Percentiles rank a stretch among this genome's conserved stretches.
These are phyloP conservation scores for Fagopyrum esculentum DNA, from an alignment of 148 eudicot species.

Conservation along the genomic window DNA sequence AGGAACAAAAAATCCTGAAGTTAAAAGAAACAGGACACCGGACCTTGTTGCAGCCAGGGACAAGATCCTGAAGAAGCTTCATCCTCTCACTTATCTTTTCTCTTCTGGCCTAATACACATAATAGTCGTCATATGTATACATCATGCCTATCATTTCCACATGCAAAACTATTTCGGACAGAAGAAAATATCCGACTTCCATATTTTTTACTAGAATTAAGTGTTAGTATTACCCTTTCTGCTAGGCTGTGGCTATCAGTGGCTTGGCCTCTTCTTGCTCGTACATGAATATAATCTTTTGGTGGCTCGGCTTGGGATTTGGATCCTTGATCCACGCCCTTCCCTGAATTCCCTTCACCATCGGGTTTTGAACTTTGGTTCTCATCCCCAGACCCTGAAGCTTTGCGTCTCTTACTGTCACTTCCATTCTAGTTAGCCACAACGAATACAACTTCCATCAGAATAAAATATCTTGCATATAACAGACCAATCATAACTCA, in stretches of 20 bases:
- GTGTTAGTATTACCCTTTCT: conserved; percentile 46
- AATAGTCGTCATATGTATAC: not conserved
- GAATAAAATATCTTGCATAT: not conserved
- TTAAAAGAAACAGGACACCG: not conserved
- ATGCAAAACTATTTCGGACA: not conserved
- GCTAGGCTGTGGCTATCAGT: conserved; percentile 75
- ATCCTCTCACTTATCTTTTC: conserved; percentile 64
- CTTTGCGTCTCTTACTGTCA: conserved; percentile 42
- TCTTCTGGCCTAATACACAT: conserved; percentile 45
- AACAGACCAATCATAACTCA: not conserved
- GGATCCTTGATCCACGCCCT: conserved; percentile 23
- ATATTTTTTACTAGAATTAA: not conserved
- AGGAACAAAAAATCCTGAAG: not conserved
- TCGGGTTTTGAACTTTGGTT: conserved; percentile 31
- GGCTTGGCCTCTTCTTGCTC: conserved; percentile 77
- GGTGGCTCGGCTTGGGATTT: conserved; percentile 38
- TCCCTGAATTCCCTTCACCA: conserved; percentile 34
- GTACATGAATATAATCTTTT: conserved; percentile 72
- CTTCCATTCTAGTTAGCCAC: conserved; percentile 29
- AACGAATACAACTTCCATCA: not conserved
- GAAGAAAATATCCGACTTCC: not conserved
- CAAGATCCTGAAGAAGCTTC: conserved; percentile 58
- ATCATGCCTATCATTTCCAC: not conserved
- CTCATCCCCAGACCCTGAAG: conserved; percentile 24
- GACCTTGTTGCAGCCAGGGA: conserved; percentile 59